These are phyloP conservation scores for Dissophora ornata DNA, from an alignment of 192 early-diverging fungal genomes.

Conservation along the genomic window DNA sequence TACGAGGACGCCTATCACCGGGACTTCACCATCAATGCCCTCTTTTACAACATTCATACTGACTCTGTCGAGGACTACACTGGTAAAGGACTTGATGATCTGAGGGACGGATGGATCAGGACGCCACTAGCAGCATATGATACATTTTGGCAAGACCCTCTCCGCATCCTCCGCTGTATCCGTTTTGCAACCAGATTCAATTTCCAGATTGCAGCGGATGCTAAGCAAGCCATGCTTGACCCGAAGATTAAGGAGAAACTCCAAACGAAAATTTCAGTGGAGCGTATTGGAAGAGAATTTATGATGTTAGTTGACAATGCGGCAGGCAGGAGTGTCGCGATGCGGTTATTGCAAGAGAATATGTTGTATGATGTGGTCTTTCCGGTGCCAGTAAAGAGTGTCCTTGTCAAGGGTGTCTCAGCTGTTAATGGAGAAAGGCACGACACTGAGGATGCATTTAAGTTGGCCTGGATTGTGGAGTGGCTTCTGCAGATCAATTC, in stretches of 20 bases:
- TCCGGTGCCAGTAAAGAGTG: constrained; percentile 37
- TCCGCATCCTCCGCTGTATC: constrained; percentile 92
- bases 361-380: constrained; percentile 60
- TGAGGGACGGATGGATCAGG: constrained; percentile 75
- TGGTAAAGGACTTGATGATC: constrained; percentile 78
- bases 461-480: constrained; percentile 53
- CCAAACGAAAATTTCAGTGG: constrained; percentile 84
- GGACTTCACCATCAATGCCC: constrained; percentile 97
- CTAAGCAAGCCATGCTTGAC: constrained; percentile 68
- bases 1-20: constrained; percentile 89
- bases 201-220: constrained; percentile 79
- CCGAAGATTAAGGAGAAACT: constrained; percentile 73
- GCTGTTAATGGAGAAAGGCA: constrained; percentile 30
- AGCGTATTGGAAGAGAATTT: constrained; percentile 90
- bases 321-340: constrained; percentile 30
- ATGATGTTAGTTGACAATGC: constrained; percentile 80
- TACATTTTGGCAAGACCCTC: constrained; percentile 95
- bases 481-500: constrained; percentile 53
- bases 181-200: constrained; percentile 92
- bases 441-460: constrained; percentile 42
- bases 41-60: constrained; percentile 98
- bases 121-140: constrained; percentile 89
- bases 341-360: constrained; percentile 50
- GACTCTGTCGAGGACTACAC: constrained; percentile 88
- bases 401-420: constrained; percentile 28